Base-by-base conservation (phyloP, 192 early-diverging fungal species). In the Glomus cerebriforme region DNA sequence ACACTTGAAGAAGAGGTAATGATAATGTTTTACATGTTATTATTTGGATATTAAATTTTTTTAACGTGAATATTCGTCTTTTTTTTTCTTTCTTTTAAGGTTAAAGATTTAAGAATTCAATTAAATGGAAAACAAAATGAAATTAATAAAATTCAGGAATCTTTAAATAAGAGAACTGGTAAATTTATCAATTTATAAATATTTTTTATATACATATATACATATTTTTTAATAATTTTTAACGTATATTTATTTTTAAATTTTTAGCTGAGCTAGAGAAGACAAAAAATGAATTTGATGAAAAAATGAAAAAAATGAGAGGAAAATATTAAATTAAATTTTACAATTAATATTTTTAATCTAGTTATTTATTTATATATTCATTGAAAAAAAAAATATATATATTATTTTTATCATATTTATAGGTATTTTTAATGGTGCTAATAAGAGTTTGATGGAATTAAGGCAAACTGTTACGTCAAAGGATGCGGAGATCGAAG, bases 291-390 rank as follows among this genome's bases (percentile, higher is more conserved):
- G 89, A 89, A 65, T 85, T 88, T 37, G 86, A 90, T 32, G 88
- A 88, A 26, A 90, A 91, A 66, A 63, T 89, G 73, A 90, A 88
- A 63, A 87, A 89, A 75, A 90, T 88, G 87, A 82, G 85, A 81
- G 82, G 86, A 83, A 87, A 69, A 15, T 47, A 13, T 39, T 39
- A 35, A 58, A 27, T n/a, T 35, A 37, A n/a, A 67, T n/a, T 32
- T 31, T 65, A 29, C 17, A 45, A 17, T 43, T 47, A 2, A 13
- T 22, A 19, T 17, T 37, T 37, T 19, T 19, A 1, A 71, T 71
- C n/a, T n/a, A n/a, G n/a, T n/a, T n/a, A n/a, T 26, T 71, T 27
- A 17, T 27, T 9, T 45, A 24, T 64, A 15, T 64, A 27, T 5
- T 64, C 29, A 6, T 27, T 54, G 31, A 27, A 24, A 29, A 45